Evolutionary conservation across 1,284 basidiomycete genomes (phyloP), one percentile per base, ranked within the genome.

Genomic region (Cryptococcus wingfieldii): DNA sequence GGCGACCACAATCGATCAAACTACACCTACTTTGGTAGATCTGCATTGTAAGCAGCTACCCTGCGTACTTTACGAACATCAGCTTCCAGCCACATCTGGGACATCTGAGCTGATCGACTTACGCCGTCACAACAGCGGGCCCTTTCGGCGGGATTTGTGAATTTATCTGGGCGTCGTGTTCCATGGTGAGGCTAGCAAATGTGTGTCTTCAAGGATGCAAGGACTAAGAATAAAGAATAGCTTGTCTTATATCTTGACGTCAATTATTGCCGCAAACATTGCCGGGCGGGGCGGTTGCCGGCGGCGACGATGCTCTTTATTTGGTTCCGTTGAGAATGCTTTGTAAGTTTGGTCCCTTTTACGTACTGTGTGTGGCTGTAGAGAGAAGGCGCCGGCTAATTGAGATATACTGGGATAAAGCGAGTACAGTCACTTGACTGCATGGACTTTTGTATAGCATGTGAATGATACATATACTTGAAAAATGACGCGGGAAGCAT

Each of bases 11-110:
- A n/a, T 8, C 8, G 28, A 16, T 1, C 6, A 14, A 8, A 13
- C 5, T 43, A 18, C 14, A 52, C 53, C 55, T 50, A 67, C 65
- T 55, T 67, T 67, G 10, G 65, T 63, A 7, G 60, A 58, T 8
- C 65, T 56, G 46, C 65, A 67, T 8, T 61, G 60, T n/a, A 65
- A 52, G 47, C 65, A 67, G 14, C 62, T 64, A 37, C 14, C 39
- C 39, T 8, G 7, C 10, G 31, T 34, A 34, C 31, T 34, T 34
- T 34, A 34, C 10, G 6, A 10, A 10, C 31, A 34, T 34, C 41
- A 42, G 19, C 19, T 23, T 10, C 43, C 19, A 25, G 19, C 45
- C 23, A 16, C 45, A 31, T 31, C 25, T 10, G 10, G 6, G 31
- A 16, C 45, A 31, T 31, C 25, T 10, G 10, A 34, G 31, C 31